Conservation (phyloP, 78 protist species). For the Chrysochromulina tobinii region DNA sequence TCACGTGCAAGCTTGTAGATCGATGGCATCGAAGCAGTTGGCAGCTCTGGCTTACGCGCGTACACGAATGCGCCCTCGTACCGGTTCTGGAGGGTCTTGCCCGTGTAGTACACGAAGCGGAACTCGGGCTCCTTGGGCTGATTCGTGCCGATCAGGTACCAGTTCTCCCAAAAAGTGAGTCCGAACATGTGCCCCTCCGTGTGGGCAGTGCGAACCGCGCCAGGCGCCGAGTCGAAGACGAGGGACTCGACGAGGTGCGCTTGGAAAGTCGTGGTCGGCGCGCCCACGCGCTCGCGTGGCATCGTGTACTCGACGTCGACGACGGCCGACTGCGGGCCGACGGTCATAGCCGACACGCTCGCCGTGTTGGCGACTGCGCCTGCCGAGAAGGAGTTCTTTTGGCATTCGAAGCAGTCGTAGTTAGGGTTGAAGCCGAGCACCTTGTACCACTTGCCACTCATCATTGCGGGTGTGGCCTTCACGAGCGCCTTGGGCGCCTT, state of each 20-base stretch:
- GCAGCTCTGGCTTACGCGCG: conserved; percentile 27
- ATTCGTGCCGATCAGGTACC: background rate
- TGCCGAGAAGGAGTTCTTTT: background rate
- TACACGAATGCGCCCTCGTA: conserved; percentile 30
- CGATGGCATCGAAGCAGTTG: background rate
- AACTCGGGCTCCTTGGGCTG: background rate
- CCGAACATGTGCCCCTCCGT: conserved; percentile 16
- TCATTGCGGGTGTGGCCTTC: background rate
- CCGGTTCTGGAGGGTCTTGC: conserved; percentile 10
- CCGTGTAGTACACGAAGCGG: background rate
- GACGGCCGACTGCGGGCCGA: background rate
- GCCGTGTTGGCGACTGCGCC: background rate
- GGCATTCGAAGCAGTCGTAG: conserved; percentile 23
- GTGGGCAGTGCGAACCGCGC: background rate
- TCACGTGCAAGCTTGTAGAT: background rate
- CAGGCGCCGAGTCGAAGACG: conserved; percentile 5
- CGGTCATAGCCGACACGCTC: background rate
- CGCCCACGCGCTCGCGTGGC: background rate
- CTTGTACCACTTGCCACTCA: conserved; percentile 9
- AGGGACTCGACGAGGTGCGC: background rate
- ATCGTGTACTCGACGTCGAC: conserved; percentile 9
- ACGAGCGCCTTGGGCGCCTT: background rate
- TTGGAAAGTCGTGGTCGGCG: background rate
- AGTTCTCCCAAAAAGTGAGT: conserved; percentile 22
- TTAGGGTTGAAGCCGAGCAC: conserved; percentile 18